These are phyloP conservation scores for Leishmania tropica DNA, from an alignment of 208 protist genomes.

Conservation along the genomic window DNA sequence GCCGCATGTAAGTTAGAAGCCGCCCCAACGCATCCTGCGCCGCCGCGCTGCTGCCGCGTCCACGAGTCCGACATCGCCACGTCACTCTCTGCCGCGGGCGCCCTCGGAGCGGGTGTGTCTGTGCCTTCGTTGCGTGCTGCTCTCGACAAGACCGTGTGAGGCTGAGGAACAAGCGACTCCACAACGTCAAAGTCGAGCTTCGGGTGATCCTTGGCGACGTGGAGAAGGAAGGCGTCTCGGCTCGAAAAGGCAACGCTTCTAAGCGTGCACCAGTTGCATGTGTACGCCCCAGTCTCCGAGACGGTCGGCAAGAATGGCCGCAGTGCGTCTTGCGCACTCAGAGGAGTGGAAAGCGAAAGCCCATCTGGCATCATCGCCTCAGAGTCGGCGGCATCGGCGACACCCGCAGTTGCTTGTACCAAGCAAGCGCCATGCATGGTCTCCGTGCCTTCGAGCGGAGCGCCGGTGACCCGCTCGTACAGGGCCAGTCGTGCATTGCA, in stretches of 20 bases:
- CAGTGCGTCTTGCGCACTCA: neutral
- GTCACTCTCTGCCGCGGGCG: neutral
- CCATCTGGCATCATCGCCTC: neutral
- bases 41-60: neutral
- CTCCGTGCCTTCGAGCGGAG: slow-evolving; percentile 42
- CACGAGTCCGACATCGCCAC: neutral
- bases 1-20: slow-evolving; percentile 13
- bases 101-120: neutral
- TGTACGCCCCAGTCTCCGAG: slow-evolving; percentile 53
- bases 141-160: slow-evolving; percentile 4
- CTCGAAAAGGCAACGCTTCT: slow-evolving; percentile 46
- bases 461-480: slow-evolving; percentile 62
- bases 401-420: neutral
- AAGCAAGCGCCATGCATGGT: neutral
- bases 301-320: slow-evolving; percentile 56
- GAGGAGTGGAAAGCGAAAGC: neutral
- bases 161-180: slow-evolving; percentile 55
- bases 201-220: slow-evolving; percentile 76
- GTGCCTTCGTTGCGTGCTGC: neutral
- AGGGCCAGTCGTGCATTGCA: slow-evolving; percentile 65
- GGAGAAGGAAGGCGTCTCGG: slow-evolving; percentile 79
- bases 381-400: neutral
- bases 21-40: slow-evolving; percentile 3
- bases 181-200: slow-evolving; percentile 70
- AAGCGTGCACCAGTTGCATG: slow-evolving; percentile 85